A percentile compares a stretch with the other conserved stretches of the same genome.
phyloP scores from a whole-genome alignment of 768 basidiomycete genomes.

The Aureoboletus auriporus region DNA sequence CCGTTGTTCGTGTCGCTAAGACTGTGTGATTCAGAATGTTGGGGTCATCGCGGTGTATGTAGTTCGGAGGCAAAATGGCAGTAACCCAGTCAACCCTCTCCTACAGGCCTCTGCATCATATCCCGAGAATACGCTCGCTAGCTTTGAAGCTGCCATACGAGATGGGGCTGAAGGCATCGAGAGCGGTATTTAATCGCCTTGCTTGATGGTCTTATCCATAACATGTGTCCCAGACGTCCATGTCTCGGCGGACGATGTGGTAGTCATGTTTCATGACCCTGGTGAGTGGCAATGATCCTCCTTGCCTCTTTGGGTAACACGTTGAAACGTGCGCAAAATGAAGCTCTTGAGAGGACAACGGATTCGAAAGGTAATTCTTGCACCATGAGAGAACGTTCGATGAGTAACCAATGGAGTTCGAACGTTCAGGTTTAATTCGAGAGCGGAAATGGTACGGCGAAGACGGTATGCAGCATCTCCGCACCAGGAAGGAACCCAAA shows the following conservation, averaged over 20 bases:
- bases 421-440: constrained; percentile 54
- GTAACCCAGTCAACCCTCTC: constrained; percentile 11
- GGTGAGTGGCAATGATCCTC: constrained; percentile 39
- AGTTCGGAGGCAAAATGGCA: constrained; percentile 28
- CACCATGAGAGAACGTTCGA: constrained; percentile 22
- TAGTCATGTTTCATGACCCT: constrained; percentile 96
- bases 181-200: constrained; percentile 71
- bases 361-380: constrained; percentile 53
- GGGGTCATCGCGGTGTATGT: constrained; percentile 68
- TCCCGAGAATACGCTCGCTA: constrained; percentile 93
- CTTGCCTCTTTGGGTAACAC: constrained; percentile 20
- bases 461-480: constrained; percentile 71
- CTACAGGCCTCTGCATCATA: constrained; percentile 75
- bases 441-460: constrained; percentile 69
- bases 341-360: constrained; percentile 79
- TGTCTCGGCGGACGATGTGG: constrained; percentile 80
- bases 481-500: constrained; percentile 74
- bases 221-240: constrained; percentile 83
- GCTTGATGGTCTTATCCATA: constrained; percentile 40
- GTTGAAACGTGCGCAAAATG: constrained; percentile 19
- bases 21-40: constrained; percentile 55
- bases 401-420: constrained; percentile 14
- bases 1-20: neutral
- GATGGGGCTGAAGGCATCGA: constrained; percentile 97
- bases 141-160: constrained; percentile 91